Base-by-base conservation (phyloP, 2,329 filamentous ascomycete genomes). In the Tolypocladium nubicola region DNA sequence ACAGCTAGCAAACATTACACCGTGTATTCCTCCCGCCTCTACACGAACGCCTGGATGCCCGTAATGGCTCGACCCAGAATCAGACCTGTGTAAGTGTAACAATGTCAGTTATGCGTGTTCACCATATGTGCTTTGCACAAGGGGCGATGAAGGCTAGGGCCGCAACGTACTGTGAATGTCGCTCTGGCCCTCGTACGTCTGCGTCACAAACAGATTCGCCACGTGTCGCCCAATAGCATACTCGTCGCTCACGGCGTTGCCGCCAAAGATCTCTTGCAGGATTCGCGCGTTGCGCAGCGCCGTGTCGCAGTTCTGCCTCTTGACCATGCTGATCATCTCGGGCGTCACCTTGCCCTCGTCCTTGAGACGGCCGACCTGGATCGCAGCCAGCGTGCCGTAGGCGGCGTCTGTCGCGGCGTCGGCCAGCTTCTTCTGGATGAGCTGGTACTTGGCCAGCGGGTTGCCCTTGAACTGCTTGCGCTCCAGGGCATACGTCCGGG, bases 101-200 rank as follows among this genome's bases (percentile, higher is more conserved):
- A 16, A 38, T 45, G 59, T 50, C 55, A 58, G 45, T 56, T n/a
- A 16, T 35, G 16, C 26, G 3, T n/a, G 4, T 38, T 38, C 37
- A 38, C 37, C 37, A 16, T 13, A 6, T 38, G 37, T 14, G 7
- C 19, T n/a, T n/a, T 2, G 30, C 21, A 13, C 6, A 7, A n/a
- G 43, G 35, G 23, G 39, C 3, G 13, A 58, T 16, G 10, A 35
- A 21, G 33, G 30, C 30, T 3, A 6, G 8, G 14, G 16, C 33
- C 3, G 16, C 26, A 38, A 83, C 88, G 81, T 76, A 93, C 90
- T 84, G 73, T 97, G 94, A 70, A 97, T 97, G 74, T 97, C 94
- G 69, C 92, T 97, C 75, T 97, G 94, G 26, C 94, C 94, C 75
- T 99, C 94, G 66, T 99, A 99, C 1, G 93, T 97, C 76, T 97